A percentile compares a stretch with the other conserved stretches of the same genome.
Evolutionary conservation across 176 grass and related monocot species (phyloP).

Genomic region (Thalia dealbata): DNA sequence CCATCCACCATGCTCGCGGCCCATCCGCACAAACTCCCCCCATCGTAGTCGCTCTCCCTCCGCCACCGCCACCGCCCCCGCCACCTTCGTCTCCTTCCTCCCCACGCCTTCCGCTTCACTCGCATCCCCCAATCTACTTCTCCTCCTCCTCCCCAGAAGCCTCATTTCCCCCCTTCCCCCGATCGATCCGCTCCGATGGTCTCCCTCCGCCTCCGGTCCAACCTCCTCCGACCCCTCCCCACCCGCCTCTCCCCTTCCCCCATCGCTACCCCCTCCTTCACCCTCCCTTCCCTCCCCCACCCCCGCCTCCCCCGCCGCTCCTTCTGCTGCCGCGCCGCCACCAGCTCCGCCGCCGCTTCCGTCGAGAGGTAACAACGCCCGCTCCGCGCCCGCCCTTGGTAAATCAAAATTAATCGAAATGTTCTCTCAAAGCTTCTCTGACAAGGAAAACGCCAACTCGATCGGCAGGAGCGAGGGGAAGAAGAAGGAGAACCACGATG

Average conservation of each 20-base stretch:
- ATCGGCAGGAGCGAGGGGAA: conserved; percentile 44
- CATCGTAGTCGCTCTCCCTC: neutral
- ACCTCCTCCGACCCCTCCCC: neutral
- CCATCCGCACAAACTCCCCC: neutral
- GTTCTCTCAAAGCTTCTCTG: neutral
- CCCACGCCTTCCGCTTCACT: neutral
- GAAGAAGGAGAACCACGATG: conserved; percentile 1
- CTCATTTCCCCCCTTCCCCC: too few relatives aligned
- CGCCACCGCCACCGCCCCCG: too few relatives aligned
- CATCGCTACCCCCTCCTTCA: neutral
- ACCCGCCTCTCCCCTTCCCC: neutral
- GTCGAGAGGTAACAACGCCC: conserved; percentile 30
- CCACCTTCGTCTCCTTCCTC: neutral
- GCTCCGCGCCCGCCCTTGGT: neutral
- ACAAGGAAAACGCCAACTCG: conserved; percentile 3
- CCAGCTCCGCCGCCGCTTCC: conserved; percentile 21
- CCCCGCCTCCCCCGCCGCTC: neutral
- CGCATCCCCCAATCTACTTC: neutral
- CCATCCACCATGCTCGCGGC: neutral
- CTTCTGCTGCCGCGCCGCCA: conserved; percentile 19
- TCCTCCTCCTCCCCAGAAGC: neutral
- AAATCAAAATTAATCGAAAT: too few relatives aligned
- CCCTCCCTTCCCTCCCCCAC: neutral
- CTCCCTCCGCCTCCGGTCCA: neutral
- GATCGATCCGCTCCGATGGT: neutral